Conservation (phyloP, 139 green algal genomes). For the Edaphochlamys debaryana region DNA sequence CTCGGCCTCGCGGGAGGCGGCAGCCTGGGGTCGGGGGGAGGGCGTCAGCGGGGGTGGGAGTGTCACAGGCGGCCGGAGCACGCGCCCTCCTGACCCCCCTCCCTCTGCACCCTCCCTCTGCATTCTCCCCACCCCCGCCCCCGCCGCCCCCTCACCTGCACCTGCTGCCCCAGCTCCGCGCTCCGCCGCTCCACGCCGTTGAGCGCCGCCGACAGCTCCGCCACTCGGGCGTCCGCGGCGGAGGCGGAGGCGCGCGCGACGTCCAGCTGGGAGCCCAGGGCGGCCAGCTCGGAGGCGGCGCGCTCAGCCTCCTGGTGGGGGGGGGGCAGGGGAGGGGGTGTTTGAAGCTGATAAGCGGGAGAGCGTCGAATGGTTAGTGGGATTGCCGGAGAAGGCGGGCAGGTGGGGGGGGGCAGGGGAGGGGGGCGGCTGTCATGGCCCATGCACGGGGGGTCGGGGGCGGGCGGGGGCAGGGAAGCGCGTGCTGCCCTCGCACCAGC, state of each 20-base stretch:
- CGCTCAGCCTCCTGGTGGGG: constrained; percentile 16
- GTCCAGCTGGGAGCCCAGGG: not conserved
- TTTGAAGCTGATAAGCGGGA: too few relatives aligned
- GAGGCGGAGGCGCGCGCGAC: not conserved
- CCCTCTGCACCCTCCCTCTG: too few relatives aligned
- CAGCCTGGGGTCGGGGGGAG: not conserved
- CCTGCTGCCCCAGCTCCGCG: constrained; percentile 10
- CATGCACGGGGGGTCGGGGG: too few relatives aligned
- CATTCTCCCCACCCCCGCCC: too few relatives aligned
- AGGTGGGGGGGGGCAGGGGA: too few relatives aligned
- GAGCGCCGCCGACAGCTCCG: not conserved
- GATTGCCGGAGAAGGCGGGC: too few relatives aligned
- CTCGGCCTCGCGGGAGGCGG: constrained; percentile 18
- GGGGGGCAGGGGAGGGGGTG: too few relatives aligned
- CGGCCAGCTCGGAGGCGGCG: not conserved
- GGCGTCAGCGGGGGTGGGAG: not conserved
- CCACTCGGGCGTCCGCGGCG: not conserved
- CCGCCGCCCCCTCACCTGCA: constrained; percentile 1
- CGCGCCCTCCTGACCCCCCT: too few relatives aligned
- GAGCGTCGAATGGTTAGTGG: too few relatives aligned
- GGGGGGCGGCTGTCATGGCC: not conserved
- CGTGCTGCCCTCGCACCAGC: too few relatives aligned
- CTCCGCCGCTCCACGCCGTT: not conserved
- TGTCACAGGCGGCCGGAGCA: not conserved
- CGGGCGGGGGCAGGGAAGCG: too few relatives aligned